Percentiles rank a stretch among this genome's conserved stretches.
phyloP scores from a whole-genome alignment of 176 grass and related monocot genomes.

The Saccharum officinarum region DNA sequence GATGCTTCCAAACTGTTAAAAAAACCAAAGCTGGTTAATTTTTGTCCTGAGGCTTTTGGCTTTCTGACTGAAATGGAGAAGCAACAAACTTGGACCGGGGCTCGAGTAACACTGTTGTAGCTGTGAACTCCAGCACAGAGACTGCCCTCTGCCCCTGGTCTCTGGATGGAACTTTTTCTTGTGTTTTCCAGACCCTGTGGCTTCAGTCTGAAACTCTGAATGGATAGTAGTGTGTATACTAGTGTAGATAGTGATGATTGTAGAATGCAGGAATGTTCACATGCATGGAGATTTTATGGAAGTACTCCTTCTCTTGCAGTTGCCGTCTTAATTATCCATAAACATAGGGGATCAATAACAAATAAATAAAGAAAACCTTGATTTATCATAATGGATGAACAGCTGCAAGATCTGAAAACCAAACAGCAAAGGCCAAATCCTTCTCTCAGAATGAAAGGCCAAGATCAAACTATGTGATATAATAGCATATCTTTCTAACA shows the following conservation, averaged over 20 bases:
- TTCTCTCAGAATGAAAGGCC: conserved; percentile 37
- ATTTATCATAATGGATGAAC: conserved; percentile 1
- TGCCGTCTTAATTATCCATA: not conserved
- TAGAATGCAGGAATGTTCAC: not conserved
- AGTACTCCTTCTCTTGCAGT: not conserved
- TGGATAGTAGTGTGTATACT: not conserved
- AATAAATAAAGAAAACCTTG: not conserved
- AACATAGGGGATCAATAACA: not conserved
- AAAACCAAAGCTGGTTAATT: not conserved
- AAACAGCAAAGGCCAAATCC: conserved; percentile 1
- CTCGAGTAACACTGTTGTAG: conserved; percentile 27
- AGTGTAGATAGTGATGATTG: not conserved
- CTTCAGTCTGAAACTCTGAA: conserved; percentile 6
- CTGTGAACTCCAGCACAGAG: conserved; percentile 32
- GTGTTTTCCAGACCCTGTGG: not conserved
- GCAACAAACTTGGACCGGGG: conserved; percentile 34
- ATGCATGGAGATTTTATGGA: not conserved
- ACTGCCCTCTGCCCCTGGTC: not conserved
- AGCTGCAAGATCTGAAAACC: conserved; percentile 23
- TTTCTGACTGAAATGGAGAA: conserved; percentile 33
- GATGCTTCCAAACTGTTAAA: not conserved
- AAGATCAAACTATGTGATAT: conserved; percentile 42
- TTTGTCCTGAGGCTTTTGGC: conserved; percentile 22
- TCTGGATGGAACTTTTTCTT: not conserved
- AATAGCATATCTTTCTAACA: conserved; percentile 38